phyloP scores from a whole-genome alignment of 257 asterid genomes.

The Solanum sparsipilum region DNA sequence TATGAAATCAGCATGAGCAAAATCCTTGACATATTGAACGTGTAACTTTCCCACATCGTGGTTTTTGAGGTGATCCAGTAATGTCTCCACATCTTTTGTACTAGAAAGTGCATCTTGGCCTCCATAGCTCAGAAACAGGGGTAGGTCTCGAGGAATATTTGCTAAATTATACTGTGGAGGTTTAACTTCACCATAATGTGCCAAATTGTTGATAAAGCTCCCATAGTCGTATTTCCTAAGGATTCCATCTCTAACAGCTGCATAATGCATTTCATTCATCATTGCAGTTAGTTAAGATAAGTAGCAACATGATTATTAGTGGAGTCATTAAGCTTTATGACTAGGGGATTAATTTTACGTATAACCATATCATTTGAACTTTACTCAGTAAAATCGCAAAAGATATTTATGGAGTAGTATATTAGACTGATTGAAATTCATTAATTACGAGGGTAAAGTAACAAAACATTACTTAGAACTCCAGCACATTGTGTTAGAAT shows the following conservation, averaged over 20 bases:
- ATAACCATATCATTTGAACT: too few species aligned
- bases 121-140: constrained; percentile 74
- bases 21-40: constrained; percentile 62
- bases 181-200: constrained; percentile 45
- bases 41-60: constrained; percentile 58
- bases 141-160: constrained; percentile 58
- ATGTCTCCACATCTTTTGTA: constrained; percentile 39
- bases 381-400: neutral
- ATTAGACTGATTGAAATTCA: neutral
- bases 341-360: neutral
- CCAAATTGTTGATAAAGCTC: constrained; percentile 24
- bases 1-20: constrained; percentile 79
- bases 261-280: neutral
- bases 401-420: neutral
- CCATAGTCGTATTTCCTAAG: constrained; percentile 67
- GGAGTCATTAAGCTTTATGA: neutral
- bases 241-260: constrained; percentile 62
- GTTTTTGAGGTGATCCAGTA: constrained; percentile 42
- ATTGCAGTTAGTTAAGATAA: neutral
- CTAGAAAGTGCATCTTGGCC: constrained; percentile 79
- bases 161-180: constrained; percentile 58
- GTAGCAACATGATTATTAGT: neutral
- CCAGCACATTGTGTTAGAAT: neutral
- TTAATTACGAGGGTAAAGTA: too few species aligned
- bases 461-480: neutral